Evolutionary conservation across 163 green algal genomes (phyloP), one percentile per base, ranked within the genome.

Genomic region (Chlorella variabilis): DNA sequence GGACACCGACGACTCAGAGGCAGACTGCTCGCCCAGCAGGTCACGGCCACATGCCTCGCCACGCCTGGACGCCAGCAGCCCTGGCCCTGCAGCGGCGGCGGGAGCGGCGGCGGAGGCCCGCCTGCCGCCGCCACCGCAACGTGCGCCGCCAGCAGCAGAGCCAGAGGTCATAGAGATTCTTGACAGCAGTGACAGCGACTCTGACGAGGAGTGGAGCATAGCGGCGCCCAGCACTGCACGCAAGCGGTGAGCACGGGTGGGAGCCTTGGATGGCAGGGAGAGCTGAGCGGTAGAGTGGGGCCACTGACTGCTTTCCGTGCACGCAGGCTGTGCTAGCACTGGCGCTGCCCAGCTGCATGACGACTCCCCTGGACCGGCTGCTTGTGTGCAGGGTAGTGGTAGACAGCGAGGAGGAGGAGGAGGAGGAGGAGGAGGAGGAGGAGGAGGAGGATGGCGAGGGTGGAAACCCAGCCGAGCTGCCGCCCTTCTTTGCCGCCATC

Each of bases 91-190:
- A 39, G 23, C 27, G 68, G 23, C 41, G 20, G 68, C 41, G 8
- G 23, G 4, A 11, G 18, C 48, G 58, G 48, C 48, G 15, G 29
- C 48, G 11, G 45, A 29, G 29, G 20, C 31, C 7, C 49, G 3
- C 3, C 49, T 17, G 9, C 33, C 6, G 71, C 23, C 23, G 29
- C 33, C 8, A 42, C 20, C 15, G 1, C 38, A 45, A 41, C n/a
- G 42, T 70, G n/a, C 39, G 38, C 56, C n/a, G 70, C 36, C 38
- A 54, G 36, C 54, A 39, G n/a, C 29, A n/a, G 65, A 77, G 41
- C 36, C 39, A 69, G 78, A 84, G 34, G 61, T 84, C 17, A 84
- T 84, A n/a, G 78, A 85, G 4, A 25, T 85, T 4, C 17, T 78
- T 48, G 79, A 71, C 48, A 80, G 71, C 62, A 75, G 67, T 27